Evolutionary conservation across 2,329 filamentous ascomycete species (phyloP).

Genomic region (Cercospora sp.): DNA sequence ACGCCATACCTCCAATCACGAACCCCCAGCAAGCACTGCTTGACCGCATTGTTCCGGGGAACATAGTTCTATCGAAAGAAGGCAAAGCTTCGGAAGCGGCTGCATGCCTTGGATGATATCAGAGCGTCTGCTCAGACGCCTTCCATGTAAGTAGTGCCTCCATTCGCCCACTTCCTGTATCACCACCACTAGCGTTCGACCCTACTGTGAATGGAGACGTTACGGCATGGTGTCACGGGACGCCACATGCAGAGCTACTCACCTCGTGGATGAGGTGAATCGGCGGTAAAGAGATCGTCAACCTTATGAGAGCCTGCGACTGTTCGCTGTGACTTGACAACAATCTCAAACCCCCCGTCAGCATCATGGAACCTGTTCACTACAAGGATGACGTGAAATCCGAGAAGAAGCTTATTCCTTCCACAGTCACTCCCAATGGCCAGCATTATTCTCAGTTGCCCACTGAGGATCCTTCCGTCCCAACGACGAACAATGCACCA

Average conservation of each 20-base stretch:
- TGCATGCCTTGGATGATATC: conserved; percentile 7
- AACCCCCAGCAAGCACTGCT: conserved; percentile 5
- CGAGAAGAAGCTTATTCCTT: conserved; percentile 16
- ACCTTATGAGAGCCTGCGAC: not conserved
- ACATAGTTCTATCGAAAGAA: conserved; percentile 1
- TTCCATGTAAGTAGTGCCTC: conserved; percentile 11
- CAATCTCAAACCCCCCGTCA: conserved; percentile 1
- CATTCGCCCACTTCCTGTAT: conserved; percentile 1
- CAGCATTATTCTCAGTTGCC: not conserved
- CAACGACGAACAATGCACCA: not conserved
- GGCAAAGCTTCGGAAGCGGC: conserved; percentile 8
- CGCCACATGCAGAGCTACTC: conserved; percentile 1
- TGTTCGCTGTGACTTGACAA: conserved; percentile 2
- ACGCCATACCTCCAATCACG: conserved; percentile 8
- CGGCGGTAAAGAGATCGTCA: conserved; percentile 19
- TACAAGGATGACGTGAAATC: conserved; percentile 1
- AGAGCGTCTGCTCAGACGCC: conserved; percentile 5
- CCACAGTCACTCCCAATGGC: conserved; percentile 6
- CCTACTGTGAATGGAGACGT: not conserved
- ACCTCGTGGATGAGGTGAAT: conserved; percentile 11
- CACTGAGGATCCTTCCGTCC: not conserved
- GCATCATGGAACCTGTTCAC: conserved; percentile 21
- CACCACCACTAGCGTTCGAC: conserved; percentile 1
- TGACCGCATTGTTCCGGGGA: conserved; percentile 13
- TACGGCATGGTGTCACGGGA: conserved; percentile 11